Conservation (phyloP, 495 filamentous ascomycete genomes). For the Neurospora sp. region DNA sequence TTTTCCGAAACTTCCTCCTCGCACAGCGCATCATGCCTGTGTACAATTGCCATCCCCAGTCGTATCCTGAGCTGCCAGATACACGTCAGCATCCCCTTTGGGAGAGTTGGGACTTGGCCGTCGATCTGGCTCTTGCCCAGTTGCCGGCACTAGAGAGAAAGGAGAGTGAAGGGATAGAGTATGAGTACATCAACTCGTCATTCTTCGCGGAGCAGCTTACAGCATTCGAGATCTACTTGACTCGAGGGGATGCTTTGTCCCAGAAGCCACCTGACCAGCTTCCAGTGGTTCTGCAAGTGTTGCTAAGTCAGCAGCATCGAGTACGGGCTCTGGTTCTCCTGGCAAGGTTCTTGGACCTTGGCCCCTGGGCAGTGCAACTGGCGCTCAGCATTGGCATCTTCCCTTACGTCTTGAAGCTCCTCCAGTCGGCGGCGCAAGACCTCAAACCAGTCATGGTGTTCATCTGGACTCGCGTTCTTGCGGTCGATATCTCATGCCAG, state of each 20-base stretch:
- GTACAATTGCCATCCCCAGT: conserved; percentile 89
- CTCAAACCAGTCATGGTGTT: conserved; percentile 99
- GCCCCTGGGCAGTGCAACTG: conserved; percentile 95
- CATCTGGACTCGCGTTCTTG: conserved; percentile 95
- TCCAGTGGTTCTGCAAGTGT: conserved; percentile 89
- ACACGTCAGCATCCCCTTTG: conserved; percentile 90
- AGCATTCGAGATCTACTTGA: conserved; percentile 95
- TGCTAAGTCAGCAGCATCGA: conserved; percentile 90
- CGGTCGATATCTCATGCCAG: conserved; percentile 89
- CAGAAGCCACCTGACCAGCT: conserved; percentile 87
- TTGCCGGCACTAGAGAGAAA: conserved; percentile 69
- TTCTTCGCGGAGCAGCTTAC: conserved; percentile 98
- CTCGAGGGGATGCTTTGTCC: conserved; percentile 67
- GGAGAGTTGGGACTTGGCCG: conserved; percentile 95
- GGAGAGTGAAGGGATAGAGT: conserved; percentile 62
- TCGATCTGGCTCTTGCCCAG: conserved; percentile 92
- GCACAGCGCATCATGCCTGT: conserved; percentile 92
- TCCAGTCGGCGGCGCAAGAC: conserved; percentile 90
- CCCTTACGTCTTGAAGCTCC: conserved; percentile 89
- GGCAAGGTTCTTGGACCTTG: conserved; percentile 87
- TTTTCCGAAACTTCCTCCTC: conserved; percentile 93
- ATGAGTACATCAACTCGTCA: conserved; percentile 86
- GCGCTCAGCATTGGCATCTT: conserved; percentile 97
- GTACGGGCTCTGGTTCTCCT: conserved; percentile 88
- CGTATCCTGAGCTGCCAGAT: conserved; percentile 77